phyloP scores from a whole-genome alignment of 2,329 filamentous ascomycete species.

The Verruconis gallopava region DNA sequence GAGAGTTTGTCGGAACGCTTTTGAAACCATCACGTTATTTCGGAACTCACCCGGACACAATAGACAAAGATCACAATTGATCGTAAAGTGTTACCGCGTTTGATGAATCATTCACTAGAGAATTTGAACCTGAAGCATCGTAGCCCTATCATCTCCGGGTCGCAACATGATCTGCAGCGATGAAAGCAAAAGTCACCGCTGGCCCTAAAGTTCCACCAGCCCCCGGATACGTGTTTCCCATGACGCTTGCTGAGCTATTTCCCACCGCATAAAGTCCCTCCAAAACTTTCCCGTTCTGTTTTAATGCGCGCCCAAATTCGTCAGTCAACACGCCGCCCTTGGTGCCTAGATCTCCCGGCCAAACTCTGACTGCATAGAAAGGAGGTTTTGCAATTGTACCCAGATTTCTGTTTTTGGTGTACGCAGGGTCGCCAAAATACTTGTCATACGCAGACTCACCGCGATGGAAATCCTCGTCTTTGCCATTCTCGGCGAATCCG shows the following conservation, averaged over 20 bases:
- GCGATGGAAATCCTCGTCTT: constrained; percentile 23
- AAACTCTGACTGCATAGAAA: constrained; percentile 24
- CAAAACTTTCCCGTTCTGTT: constrained; percentile 14
- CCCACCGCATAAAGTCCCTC: constrained; percentile 24
- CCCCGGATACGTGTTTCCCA: constrained; percentile 23
- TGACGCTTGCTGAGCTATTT: constrained; percentile 22
- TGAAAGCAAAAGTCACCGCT: constrained; percentile 24
- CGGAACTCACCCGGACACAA: too few species aligned
- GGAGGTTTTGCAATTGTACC: constrained; percentile 18
- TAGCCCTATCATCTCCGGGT: background rate
- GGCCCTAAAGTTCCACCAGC: constrained; percentile 26
- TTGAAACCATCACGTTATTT: too few species aligned
- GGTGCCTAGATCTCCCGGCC: constrained; percentile 27
- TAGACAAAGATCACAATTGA: too few species aligned
- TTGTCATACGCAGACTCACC: constrained; percentile 21
- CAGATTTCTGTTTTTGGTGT: constrained; percentile 21
- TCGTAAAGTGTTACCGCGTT: too few species aligned
- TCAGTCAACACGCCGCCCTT: constrained; percentile 27
- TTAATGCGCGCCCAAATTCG: constrained; percentile 19
- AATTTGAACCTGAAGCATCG: too few species aligned
- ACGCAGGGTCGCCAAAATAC: constrained; percentile 21
- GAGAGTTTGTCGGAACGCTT: too few species aligned
- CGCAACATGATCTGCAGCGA: constrained; percentile 8
- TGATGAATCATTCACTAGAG: too few species aligned
- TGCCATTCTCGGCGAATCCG: constrained; percentile 17